Evolutionary conservation across 1,284 basidiomycete genomes (phyloP).

Genomic region (Dichomitus squalens): DNA sequence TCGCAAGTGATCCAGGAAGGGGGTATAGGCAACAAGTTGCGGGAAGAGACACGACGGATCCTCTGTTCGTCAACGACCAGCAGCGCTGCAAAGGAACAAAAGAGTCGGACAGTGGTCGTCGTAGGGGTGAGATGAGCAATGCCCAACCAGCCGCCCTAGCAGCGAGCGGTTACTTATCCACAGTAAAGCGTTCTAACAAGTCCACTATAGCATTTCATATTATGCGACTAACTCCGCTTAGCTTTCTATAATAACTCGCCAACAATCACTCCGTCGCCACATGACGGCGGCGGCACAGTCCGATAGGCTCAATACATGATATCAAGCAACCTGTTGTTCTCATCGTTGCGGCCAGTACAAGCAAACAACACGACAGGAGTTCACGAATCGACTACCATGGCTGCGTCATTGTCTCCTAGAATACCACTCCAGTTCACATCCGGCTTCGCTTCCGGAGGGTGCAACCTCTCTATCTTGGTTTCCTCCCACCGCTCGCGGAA

Average conservation of each 20-base stretch:
- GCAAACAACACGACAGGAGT: constrained; percentile 4
- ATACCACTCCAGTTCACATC: background rate
- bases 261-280: constrained; percentile 9
- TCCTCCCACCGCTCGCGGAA: constrained; percentile 26
- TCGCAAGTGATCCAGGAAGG: constrained; percentile 36
- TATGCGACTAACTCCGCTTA: constrained; percentile 1
- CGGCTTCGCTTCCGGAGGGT: background rate
- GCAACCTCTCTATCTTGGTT: constrained; percentile 19
- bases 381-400: constrained; percentile 17
- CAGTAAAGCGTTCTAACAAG: background rate
- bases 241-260: constrained; percentile 1
- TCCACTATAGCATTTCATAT: background rate
- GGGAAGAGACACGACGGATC: constrained; percentile 53
- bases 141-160: constrained; percentile 8
- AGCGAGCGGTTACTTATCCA: constrained; percentile 2
- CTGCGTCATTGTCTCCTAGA: background rate
- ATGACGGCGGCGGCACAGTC: background rate
- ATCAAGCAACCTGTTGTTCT: background rate
- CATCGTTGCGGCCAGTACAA: background rate
- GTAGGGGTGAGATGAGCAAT: constrained; percentile 21
- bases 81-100: constrained; percentile 23
- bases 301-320: background rate
- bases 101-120: constrained; percentile 15
- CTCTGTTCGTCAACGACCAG: constrained; percentile 33
- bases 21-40: constrained; percentile 46